Evolutionary conservation across 2,329 filamentous ascomycete species (phyloP).

Genomic region (Calonectria multiphialidica): DNA sequence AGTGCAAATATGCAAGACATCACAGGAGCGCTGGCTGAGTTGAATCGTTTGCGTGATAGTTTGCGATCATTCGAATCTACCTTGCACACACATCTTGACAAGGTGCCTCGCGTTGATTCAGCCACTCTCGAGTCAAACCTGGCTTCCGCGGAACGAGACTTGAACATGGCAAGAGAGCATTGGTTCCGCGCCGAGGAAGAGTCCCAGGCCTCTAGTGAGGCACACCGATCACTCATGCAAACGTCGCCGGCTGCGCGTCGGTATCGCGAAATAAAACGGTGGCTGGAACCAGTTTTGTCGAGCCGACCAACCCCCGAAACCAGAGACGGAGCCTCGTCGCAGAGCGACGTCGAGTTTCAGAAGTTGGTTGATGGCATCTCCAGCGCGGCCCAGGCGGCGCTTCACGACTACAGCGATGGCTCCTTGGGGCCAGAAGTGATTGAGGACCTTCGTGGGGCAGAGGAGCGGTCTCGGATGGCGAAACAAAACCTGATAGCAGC

Average conservation of each 20-base stretch:
- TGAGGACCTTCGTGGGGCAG: not conserved
- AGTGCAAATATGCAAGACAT: not conserved
- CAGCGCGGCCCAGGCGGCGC: not conserved
- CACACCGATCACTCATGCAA: not conserved
- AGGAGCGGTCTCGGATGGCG: not conserved
- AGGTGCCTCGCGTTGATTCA: not conserved
- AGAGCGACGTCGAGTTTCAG: not conserved
- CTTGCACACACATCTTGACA: not conserved
- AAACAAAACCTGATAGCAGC: not conserved
- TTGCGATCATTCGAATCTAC: not conserved
- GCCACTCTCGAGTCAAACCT: not conserved
- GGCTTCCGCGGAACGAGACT: not conserved
- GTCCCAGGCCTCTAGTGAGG: not conserved
- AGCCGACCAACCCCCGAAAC: not conserved
- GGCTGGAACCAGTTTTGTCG: not conserved
- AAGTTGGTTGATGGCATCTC: not conserved
- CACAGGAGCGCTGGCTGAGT: not conserved
- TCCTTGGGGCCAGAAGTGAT: not conserved
- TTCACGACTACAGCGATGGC: not conserved
- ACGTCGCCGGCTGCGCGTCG: not conserved
- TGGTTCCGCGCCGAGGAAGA: not conserved
- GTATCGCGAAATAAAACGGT: not conserved
- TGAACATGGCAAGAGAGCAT: not conserved
- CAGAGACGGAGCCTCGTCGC: not conserved
- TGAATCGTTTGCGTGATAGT: not conserved